Conservation (phyloP, 2,329 filamentous ascomycete species). For the Neopestalotiopsis rosae region DNA sequence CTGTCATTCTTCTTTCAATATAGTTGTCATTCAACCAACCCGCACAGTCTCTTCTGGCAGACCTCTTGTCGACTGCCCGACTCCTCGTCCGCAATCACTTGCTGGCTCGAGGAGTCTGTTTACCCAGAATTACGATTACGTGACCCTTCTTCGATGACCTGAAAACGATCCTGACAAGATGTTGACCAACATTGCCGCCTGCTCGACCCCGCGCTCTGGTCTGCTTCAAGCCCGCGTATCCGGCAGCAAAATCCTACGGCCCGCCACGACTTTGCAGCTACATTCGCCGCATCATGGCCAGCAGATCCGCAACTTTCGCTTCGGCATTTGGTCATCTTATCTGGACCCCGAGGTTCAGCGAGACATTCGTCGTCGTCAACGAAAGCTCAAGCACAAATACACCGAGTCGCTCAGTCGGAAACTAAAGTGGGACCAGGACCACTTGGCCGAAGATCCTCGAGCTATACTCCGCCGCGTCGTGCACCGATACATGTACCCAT, state of each 20-base stretch:
- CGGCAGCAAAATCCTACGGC: conserved; percentile 23
- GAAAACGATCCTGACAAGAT: conserved; percentile 23
- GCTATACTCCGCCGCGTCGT: conserved; percentile 47
- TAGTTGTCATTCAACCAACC: background rate
- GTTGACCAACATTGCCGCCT: conserved; percentile 38
- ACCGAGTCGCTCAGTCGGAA: conserved; percentile 50
- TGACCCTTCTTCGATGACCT: background rate
- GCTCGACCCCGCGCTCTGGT: conserved; percentile 33
- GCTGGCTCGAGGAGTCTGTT: background rate
- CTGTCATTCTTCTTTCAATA: background rate
- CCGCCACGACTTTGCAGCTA: conserved; percentile 25
- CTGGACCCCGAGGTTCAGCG: conserved; percentile 46
- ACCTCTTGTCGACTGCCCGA: background rate
- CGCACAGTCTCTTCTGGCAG: background rate
- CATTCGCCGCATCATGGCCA: conserved; percentile 32
- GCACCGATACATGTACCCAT: conserved; percentile 44
- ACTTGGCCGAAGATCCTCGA: conserved; percentile 40
- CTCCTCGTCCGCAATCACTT: background rate
- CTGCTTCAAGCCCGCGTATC: conserved; percentile 28
- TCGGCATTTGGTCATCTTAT: conserved; percentile 52
- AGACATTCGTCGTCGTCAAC: conserved; percentile 50
- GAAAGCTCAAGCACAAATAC: conserved; percentile 50
- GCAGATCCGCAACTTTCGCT: conserved; percentile 54
- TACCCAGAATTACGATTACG: background rate
- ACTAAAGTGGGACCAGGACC: conserved; percentile 51